Percentiles rank a stretch among this genome's conserved stretches.
phyloP scores from a whole-genome alignment of 805 yeast species.

The Scheffersomyces ergatensis region DNA sequence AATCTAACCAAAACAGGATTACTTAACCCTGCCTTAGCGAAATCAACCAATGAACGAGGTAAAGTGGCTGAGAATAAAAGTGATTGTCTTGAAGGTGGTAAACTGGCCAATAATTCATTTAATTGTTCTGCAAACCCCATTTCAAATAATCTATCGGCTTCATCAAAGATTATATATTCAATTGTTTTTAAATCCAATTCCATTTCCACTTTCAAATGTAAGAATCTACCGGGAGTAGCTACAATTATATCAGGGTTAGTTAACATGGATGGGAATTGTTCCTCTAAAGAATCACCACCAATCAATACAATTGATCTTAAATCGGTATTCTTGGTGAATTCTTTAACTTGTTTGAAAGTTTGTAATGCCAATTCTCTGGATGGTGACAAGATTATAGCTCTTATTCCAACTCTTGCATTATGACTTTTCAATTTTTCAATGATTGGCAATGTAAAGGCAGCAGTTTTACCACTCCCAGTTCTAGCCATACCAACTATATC shows the following conservation, averaged over 20 bases:
- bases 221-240: constrained; percentile 97
- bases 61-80: constrained; percentile 91
- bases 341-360: constrained; percentile 84
- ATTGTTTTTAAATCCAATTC: constrained; percentile 74
- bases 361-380: constrained; percentile 95
- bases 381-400: constrained; percentile 90
- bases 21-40: constrained; percentile 93
- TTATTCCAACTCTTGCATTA: constrained; percentile 80
- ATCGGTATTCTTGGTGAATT: constrained; percentile 81
- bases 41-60: constrained; percentile 88
- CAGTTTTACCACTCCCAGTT: constrained; percentile 98
- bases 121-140: constrained; percentile 94
- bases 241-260: constrained; percentile 90
- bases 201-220: constrained; percentile 97
- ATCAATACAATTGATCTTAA: constrained; percentile 77
- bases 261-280: constrained; percentile 91
- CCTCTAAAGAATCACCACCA: constrained; percentile 99
- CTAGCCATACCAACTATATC: constrained; percentile 99
- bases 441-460: constrained; percentile 91
- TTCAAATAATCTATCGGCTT: constrained; percentile 95
- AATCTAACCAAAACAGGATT: constrained; percentile 91
- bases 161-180: constrained; percentile 93
- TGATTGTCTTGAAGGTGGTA: constrained; percentile 84
- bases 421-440: constrained; percentile 82
- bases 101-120: constrained; percentile 79